phyloP scores from a whole-genome alignment of 257 asterid species.

The Linaria vulgaris region DNA sequence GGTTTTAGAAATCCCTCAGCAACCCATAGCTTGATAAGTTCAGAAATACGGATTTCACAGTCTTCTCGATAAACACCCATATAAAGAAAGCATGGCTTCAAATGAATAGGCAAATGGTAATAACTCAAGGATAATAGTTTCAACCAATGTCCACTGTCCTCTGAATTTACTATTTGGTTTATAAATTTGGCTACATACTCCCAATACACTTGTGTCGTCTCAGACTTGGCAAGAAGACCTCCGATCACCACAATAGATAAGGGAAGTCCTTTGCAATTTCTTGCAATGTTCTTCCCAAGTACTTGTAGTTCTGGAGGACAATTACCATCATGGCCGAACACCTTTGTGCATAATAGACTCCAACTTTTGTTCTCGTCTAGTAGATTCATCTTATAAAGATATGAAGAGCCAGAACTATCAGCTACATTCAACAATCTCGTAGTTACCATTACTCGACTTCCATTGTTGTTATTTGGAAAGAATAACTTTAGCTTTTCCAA shows the following conservation, averaged over 20 bases:
- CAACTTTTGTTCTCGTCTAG: constrained; percentile 7
- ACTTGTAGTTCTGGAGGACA: not conserved
- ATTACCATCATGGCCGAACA: not conserved
- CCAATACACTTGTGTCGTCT: not conserved
- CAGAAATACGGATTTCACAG: not conserved
- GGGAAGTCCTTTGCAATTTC: constrained; percentile 13
- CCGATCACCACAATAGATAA: constrained; percentile 7
- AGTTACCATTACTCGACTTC: constrained; percentile 6
- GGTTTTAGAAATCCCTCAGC: constrained; percentile 14
- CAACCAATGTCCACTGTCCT: not conserved
- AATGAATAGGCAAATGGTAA: not conserved
- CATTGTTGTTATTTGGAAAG: constrained; percentile 1
- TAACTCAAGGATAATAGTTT: constrained; percentile 8
- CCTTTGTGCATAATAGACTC: constrained; percentile 6
- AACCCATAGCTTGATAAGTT: constrained; percentile 8
- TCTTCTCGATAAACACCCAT: constrained; percentile 4
- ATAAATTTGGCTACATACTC: constrained; percentile 3
- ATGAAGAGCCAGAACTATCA: not conserved
- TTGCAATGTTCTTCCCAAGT: constrained; percentile 5
- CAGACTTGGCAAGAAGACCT: constrained; percentile 7
- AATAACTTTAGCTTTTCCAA: constrained; percentile 2
- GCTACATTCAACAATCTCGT: constrained; percentile 1
- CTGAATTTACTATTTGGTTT: constrained; percentile 1
- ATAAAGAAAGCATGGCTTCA: constrained; percentile 9
- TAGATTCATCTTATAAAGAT: not conserved